These are phyloP conservation scores for Calonectria multiphialidica DNA, from an alignment of 2,329 filamentous ascomycete species.

Conservation along the genomic window DNA sequence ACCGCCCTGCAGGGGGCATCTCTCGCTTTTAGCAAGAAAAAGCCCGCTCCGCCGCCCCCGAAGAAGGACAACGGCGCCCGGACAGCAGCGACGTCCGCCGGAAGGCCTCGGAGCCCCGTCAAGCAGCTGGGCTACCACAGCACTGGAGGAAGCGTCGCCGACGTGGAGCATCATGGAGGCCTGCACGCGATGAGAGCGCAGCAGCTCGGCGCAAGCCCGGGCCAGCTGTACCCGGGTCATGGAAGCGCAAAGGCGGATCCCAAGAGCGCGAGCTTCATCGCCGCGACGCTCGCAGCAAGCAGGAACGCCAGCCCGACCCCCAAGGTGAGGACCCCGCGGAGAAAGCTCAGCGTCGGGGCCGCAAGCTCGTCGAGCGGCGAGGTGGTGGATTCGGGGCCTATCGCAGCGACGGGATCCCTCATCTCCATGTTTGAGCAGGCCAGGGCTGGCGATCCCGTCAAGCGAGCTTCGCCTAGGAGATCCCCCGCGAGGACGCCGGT, in stretches of 20 bases:
- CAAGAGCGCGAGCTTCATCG: conserved; percentile 67
- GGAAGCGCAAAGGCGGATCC: conserved; percentile 46
- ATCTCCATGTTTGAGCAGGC: conserved; percentile 77
- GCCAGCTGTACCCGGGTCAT: conserved; percentile 32
- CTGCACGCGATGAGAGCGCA: conserved; percentile 39
- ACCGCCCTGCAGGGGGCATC: conserved; percentile 67
- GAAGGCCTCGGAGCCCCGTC: conserved; percentile 45
- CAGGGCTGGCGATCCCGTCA: conserved; percentile 48
- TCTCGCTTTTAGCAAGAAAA: conserved; percentile 63
- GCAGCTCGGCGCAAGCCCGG: conserved; percentile 39
- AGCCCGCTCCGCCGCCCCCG: conserved; percentile 39
- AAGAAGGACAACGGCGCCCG: conserved; percentile 55
- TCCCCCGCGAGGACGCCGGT: conserved; percentile 28
- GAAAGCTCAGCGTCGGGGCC: conserved; percentile 46
- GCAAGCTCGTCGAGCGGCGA: conserved; percentile 44
- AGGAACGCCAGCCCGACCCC: conserved; percentile 58
- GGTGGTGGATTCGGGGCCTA: conserved; percentile 64
- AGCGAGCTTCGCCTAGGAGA: conserved; percentile 45
- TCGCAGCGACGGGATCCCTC: conserved; percentile 72
- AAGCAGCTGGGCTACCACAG: conserved; percentile 51
- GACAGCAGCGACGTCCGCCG: conserved; percentile 57
- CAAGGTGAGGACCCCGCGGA: conserved; percentile 40
- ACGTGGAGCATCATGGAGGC: conserved; percentile 36
- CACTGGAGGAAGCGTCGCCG: conserved; percentile 51
- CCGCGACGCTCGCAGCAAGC: conserved; percentile 70